Conservation (phyloP, 1,284 basidiomycete genomes). For the Ganoderma leucocontextum region DNA sequence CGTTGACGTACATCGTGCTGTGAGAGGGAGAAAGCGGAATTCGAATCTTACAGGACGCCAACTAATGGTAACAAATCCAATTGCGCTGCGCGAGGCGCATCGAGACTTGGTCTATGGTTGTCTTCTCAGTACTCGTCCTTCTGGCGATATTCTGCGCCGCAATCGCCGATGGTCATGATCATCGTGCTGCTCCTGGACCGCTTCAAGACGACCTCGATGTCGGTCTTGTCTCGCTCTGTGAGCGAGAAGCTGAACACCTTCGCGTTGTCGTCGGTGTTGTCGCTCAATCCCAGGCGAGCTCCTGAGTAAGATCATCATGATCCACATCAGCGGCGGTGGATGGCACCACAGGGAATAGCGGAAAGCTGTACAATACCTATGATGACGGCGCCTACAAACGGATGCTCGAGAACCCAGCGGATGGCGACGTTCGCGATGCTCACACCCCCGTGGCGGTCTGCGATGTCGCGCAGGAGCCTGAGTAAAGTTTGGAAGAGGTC, state of each 20-base stretch:
- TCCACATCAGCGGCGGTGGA: conserved; percentile 14
- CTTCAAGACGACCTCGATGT: conserved; percentile 65
- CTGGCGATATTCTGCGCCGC: conserved; percentile 77
- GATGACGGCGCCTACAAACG: conserved; percentile 77
- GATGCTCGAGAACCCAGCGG: conserved; percentile 80
- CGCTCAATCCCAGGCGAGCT: conserved; percentile 73
- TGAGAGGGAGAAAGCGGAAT: not conserved
- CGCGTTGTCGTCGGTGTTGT: conserved; percentile 72
- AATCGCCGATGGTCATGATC: conserved; percentile 76
- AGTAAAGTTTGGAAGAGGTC: conserved; percentile 73
- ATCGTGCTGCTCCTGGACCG: conserved; percentile 64
- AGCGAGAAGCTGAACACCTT: conserved; percentile 65
- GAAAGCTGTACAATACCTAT: conserved; percentile 57
- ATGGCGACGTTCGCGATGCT: conserved; percentile 80
- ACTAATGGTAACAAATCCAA: not conserved
- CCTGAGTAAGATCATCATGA: conserved; percentile 49
- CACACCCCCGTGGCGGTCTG: conserved; percentile 64
- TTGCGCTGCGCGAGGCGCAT: not conserved
- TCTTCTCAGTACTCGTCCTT: not conserved
- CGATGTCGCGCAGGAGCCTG: conserved; percentile 62
- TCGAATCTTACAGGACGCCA: not conserved
- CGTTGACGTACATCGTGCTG: not conserved
- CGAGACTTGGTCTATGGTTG: not conserved
- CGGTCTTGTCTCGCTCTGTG: conserved; percentile 58
- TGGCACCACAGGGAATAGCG: not conserved